phyloP scores from a whole-genome alignment of 225 moss, liverwort and hornwort genomes.

The Neckera pumila region DNA sequence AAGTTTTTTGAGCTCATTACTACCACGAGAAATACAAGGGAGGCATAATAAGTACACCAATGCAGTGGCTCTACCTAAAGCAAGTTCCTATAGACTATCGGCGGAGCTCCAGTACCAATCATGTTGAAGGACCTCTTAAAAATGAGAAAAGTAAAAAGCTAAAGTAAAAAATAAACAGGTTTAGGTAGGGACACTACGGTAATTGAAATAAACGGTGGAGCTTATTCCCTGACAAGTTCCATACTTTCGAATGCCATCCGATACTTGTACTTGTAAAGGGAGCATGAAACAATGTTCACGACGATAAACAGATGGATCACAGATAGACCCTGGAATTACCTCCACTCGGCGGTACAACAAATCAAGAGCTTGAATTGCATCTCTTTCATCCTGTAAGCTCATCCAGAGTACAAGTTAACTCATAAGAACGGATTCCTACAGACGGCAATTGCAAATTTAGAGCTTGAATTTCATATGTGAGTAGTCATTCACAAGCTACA shows the following conservation, averaged over 20 bases:
- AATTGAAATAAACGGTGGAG: background rate
- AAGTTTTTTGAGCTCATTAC: background rate
- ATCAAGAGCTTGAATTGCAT: conserved; percentile 93
- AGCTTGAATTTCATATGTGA: background rate
- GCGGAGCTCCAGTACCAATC: background rate
- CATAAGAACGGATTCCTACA: background rate
- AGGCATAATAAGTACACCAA: background rate
- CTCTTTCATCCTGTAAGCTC: conserved; percentile 65
- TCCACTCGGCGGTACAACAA: conserved; percentile 85
- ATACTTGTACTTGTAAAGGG: background rate
- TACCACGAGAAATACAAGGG: background rate
- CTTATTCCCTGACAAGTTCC: background rate
- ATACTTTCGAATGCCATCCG: background rate
- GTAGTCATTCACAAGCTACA: background rate
- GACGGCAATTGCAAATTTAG: background rate
- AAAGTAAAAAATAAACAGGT: background rate
- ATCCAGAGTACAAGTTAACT: background rate
- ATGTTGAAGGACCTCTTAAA: background rate
- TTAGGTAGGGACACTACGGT: background rate
- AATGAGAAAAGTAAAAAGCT: no score
- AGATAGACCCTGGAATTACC: conserved; percentile 16
- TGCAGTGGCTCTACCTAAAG: background rate
- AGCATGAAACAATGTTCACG: background rate
- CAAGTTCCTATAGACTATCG: no score
- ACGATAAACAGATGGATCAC: background rate